A percentile compares a stretch with the other conserved stretches of the same genome.
phyloP scores from a whole-genome alignment of 2,329 filamentous ascomycete genomes.

The Rhynchosporium secalis region DNA sequence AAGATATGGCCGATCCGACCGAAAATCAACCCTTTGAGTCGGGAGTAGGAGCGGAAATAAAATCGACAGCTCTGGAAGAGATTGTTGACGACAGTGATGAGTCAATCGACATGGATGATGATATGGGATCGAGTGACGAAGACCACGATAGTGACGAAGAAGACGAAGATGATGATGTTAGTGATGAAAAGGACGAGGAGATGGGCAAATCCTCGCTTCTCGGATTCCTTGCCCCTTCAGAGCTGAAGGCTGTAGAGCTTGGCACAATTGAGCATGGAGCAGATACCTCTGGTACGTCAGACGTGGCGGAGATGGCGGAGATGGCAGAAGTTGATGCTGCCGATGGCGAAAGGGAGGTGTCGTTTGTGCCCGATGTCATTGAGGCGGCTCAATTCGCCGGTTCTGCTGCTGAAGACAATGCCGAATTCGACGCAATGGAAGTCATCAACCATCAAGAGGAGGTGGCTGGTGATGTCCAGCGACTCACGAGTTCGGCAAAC shows the following conservation, averaged over 20 bases:
- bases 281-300: conserved; percentile 24
- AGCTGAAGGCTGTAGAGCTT: conserved; percentile 40
- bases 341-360: conserved; percentile 1
- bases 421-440: background rate
- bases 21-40: conserved; percentile 26
- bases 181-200: conserved; percentile 39
- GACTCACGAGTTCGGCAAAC: background rate
- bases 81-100: conserved; percentile 57
- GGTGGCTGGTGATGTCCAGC: background rate
- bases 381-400: background rate
- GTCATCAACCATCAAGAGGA: background rate
- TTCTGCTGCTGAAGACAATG: background rate
- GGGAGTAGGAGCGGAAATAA: conserved; percentile 22
- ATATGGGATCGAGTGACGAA: conserved; percentile 58
- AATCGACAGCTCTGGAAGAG: conserved; percentile 24
- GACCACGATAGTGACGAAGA: conserved; percentile 48
- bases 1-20: conserved; percentile 33
- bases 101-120: conserved; percentile 68
- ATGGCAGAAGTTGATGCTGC: background rate
- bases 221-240: conserved; percentile 39
- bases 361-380: conserved; percentile 1
- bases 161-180: conserved; percentile 50
- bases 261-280: conserved; percentile 26
- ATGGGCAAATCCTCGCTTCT: conserved; percentile 28
- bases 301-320: conserved; percentile 40